phyloP scores from a whole-genome alignment of 495 filamentous ascomycete genomes.

The Xylaria scruposa region DNA sequence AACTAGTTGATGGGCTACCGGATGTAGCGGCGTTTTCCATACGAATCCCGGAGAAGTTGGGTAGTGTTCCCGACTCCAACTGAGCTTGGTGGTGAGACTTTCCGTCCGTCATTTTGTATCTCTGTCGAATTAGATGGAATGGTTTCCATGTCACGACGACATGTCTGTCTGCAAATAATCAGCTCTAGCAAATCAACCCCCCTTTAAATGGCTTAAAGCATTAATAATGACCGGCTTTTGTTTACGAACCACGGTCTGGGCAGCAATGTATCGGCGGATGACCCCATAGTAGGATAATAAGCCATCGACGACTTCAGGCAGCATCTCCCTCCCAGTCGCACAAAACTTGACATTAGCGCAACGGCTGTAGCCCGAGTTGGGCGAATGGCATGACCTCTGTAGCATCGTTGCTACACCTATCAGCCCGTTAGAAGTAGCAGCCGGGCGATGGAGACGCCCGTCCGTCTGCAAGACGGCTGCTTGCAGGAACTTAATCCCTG shows the following conservation, averaged over 20 bases:
- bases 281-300: slow-evolving; percentile 13
- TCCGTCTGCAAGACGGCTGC: slow-evolving; percentile 22
- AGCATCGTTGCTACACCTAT: slow-evolving; percentile 21
- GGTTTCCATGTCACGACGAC: neutral
- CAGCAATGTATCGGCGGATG: slow-evolving; percentile 19
- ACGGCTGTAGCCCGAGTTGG: slow-evolving; percentile 19
- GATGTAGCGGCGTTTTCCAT: slow-evolving; percentile 3
- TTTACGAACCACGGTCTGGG: slow-evolving; percentile 19
- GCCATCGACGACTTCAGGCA: slow-evolving; percentile 23
- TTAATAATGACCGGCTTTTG: slow-evolving; percentile 5
- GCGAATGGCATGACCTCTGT: slow-evolving; percentile 22
- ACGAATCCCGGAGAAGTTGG: neutral
- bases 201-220: slow-evolving; percentile 11
- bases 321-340: slow-evolving; percentile 27
- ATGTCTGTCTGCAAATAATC: slow-evolving; percentile 7
- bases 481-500: slow-evolving; percentile 27
- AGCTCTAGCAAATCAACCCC: neutral
- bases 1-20: slow-evolving; percentile 7
- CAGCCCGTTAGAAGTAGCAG: slow-evolving; percentile 18
- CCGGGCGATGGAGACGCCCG: slow-evolving; percentile 21
- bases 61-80: slow-evolving; percentile 4
- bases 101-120: slow-evolving; percentile 20
- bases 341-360: slow-evolving; percentile 24
- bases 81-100: slow-evolving; percentile 16
- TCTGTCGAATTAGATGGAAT: neutral